Conservation (phyloP, 2,329 filamentous ascomycete species). For the Clarireedia hainanense region DNA sequence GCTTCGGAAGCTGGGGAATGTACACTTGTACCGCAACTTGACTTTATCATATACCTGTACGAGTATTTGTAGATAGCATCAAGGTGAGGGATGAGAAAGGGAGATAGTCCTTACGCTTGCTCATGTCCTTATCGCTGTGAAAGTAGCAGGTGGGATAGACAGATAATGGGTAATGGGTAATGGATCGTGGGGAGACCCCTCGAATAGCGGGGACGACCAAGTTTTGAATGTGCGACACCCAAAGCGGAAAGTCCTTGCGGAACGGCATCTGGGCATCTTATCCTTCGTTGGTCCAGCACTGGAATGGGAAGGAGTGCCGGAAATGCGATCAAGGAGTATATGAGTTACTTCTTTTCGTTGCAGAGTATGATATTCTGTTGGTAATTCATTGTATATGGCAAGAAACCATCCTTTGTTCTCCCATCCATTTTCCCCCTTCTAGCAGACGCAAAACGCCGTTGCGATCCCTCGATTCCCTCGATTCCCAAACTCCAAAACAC, state of each 20-base stretch:
- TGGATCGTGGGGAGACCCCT: not conserved
- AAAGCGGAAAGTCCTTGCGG: constrained; percentile 3
- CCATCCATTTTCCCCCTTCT: too few relatives aligned
- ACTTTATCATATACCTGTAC: too few relatives aligned
- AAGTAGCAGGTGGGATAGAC: not conserved
- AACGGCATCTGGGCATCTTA: too few relatives aligned
- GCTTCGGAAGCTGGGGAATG: too few relatives aligned
- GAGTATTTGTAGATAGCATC: not conserved
- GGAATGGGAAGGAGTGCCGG: too few relatives aligned
- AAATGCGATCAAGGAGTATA: too few relatives aligned
- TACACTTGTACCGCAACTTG: too few relatives aligned
- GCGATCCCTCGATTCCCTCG: too few relatives aligned
- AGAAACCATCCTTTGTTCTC: not conserved
- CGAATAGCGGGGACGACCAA: not conserved
- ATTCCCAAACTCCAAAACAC: constrained; percentile 3
- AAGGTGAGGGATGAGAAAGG: not conserved
- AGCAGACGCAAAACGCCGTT: not conserved
- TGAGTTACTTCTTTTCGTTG: too few relatives aligned
- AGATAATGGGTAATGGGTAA: not conserved
- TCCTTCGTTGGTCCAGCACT: too few relatives aligned
- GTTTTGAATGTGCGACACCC: not conserved
- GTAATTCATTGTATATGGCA: not conserved
- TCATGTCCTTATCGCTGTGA: not conserved
- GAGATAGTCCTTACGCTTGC: not conserved
- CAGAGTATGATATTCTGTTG: too few relatives aligned